Base-by-base conservation (phyloP, 495 filamentous ascomycete species). In the Lichina pygmaea region DNA sequence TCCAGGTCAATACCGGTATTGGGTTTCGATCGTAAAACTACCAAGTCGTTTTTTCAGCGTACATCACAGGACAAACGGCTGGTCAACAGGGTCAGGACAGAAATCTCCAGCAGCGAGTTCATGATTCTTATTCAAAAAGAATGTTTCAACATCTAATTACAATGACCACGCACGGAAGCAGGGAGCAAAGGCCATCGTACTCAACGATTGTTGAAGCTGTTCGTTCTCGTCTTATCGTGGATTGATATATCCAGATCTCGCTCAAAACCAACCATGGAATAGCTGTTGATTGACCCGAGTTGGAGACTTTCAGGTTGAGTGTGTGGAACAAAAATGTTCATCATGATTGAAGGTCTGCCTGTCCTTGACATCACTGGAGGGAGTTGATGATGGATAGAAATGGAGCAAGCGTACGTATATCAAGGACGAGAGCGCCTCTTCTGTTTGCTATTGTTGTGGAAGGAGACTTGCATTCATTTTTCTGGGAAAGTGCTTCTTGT, bases 131-230 rank as follows among this genome's bases (percentile, higher is more conserved):
- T 24, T 24, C 24, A 4, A 24, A 24, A 4, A 2, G 24, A 39
- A 39, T 39, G 6, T 39, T 3, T 39, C 36, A 39, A 39, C 36
- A 39, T 39, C 36, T 39, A 11, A 39, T 39, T 39, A 39, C 36
- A 15, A 39, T 15, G 11, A 15, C 36, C 13, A 11, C 6, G 10
- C 10, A 39, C 13, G 5, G 11, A 11, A 39, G 13, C 3, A 39
- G 10, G 11, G 6, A 39, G 13, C 10, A 39, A 39, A 39, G 13
- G 36, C 36, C 13, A 45, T 45, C 55, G 56, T 57, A 59, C 56
- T 59, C 56, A 59, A 59, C 52, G 44, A 52, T 55, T 50, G 56
- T 56, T 51, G 56, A 50, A 12, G 46, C 3, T 33, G 41, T 59
- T 43, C n/a, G n/a, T n/a, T 37, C 11, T 59, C 48, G 57, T 39